Evolutionary conservation across 2,329 filamentous ascomycete species (phyloP), one percentile per base, ranked within the genome.

Genomic region (Ceratocystis ficicola): DNA sequence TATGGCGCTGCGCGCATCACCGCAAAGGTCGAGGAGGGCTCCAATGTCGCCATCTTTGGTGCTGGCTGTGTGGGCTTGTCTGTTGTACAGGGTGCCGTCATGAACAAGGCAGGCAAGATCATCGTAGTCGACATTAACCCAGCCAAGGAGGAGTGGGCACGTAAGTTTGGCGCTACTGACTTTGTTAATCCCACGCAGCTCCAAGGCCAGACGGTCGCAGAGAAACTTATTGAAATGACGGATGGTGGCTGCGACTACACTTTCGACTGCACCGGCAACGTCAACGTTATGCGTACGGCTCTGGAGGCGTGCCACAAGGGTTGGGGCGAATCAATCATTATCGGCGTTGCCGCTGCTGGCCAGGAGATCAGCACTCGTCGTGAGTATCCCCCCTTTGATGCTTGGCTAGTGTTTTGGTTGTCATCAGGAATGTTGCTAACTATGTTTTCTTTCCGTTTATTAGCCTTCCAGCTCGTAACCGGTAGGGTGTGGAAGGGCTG

Each of bases 251-350:
- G 91, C 75, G 94, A 99, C 80, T 97, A 96, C 81, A 99, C 94
- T 62, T 99, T 99, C 75, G 94, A 99, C 80, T 97, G 94, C 83
- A 99, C 94, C 5, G 94, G 94, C 68, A 97, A 97, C 73, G 92
- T 97, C 64, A 84, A 86, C 71, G 94, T 99, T 66, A 99, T 96
- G 94, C 84, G 94, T 69, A 88, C 90, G 64, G 94, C 94, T 50
- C 85, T 99, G 68, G 93, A 99, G 80, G 92, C 94, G 62, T 97
- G 92, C 81, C 94, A 99, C 82, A 99, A 99, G 85, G 94, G 94
- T 62, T 99, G 94, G 94, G 94, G 94, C 73, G 85, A 96, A 82
- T 95, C 89, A 75, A 96, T 99, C 77, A 85, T 99, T 76, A 99
- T 99, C 73, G 94, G 94, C 76, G 94, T 99, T 70, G 93, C 93